Evolutionary conservation across 805 yeast genomes (phyloP), one percentile per base, ranked within the genome.

Genomic region (Wickerhamomyces sydowiorum): DNA sequence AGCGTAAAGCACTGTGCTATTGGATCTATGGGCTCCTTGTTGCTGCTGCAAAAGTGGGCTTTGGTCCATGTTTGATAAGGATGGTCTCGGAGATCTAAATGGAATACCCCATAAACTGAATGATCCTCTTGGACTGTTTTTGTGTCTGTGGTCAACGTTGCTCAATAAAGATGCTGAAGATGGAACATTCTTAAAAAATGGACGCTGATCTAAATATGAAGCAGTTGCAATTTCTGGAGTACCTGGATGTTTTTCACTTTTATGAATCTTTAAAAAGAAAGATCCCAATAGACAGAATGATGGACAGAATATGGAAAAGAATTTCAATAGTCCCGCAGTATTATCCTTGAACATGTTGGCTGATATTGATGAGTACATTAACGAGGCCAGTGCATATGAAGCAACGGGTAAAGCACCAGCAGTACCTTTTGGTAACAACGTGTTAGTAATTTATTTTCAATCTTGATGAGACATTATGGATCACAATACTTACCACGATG

Each of bases 381-480:
- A 68, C 3, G 91, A 89, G 6, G 88, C 76, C 33, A 85, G 61
- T 0, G 91, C 95, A 59, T 77, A 85, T 1, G 51, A 42, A 1
- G 60, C 47, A 5, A 57, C 59, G 1, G 61, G 61, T 2, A 56
- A 40, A 0, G 61, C 60, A 14, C 61, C 61, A 12, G 61, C 61
- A 4, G 54, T 51, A 7, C 61, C 35, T 13, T 8, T 8, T 24
- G 27, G 12, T 8, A 24, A 8, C 8, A 8, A 24, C 12, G 12
- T 24, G 27, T 24, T 24, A 24, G 27, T 24, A 24, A 8, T 24
- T 8, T 24, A 8, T 8, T 24, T 24, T 12, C 10, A 8, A 24
- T 8, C 27, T 8, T 24, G 27, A 24, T 8, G 27, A 24, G 27
- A 8, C 10, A 24, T 8, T n/a, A n/a, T n/a, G n/a, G n/a, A n/a